Percentiles rank a stretch among this genome's conserved stretches.
Conservation (phyloP, 1,139 yeast species). For the Sugiyamaella xylanicola region DNA sequence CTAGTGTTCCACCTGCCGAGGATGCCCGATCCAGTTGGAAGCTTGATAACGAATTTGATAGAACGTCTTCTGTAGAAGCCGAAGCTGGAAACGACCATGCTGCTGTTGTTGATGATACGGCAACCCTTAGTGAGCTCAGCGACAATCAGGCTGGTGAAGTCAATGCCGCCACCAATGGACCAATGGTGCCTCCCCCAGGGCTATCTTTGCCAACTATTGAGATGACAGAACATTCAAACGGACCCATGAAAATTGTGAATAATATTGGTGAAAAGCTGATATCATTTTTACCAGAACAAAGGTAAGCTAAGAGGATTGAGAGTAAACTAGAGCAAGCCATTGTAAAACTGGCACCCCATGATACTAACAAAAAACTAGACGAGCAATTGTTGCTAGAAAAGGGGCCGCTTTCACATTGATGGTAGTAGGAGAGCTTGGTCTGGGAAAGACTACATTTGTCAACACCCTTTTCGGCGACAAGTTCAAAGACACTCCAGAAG, state of each 20-base stretch:
- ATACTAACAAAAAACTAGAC: constrained; percentile 41
- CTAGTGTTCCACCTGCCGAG: too few species aligned
- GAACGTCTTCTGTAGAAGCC: not conserved
- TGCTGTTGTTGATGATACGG: not conserved
- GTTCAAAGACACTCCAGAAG: constrained; percentile 49
- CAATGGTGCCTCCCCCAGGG: not conserved
- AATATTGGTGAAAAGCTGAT: constrained; percentile 40
- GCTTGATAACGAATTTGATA: not conserved
- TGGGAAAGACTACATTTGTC: constrained; percentile 84
- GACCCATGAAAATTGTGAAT: not conserved
- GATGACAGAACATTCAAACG: not conserved
- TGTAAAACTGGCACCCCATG: not conserved
- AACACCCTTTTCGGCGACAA: constrained; percentile 65
- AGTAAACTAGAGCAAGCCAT: too few species aligned
- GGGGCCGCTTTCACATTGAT: constrained; percentile 86
- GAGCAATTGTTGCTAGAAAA: constrained; percentile 72
- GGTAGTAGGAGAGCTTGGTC: constrained; percentile 92
- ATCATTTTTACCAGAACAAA: constrained; percentile 81
- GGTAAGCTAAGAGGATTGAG: constrained; percentile 55
- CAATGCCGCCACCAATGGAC: not conserved
- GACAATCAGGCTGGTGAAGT: not conserved
- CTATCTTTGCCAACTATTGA: not conserved
- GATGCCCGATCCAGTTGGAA: too few species aligned
- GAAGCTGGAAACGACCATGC: not conserved
- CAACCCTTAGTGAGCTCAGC: not conserved